Base-by-base conservation (phyloP, 108 stramenopile genomes). In the Aurantiochytrium sp. region DNA sequence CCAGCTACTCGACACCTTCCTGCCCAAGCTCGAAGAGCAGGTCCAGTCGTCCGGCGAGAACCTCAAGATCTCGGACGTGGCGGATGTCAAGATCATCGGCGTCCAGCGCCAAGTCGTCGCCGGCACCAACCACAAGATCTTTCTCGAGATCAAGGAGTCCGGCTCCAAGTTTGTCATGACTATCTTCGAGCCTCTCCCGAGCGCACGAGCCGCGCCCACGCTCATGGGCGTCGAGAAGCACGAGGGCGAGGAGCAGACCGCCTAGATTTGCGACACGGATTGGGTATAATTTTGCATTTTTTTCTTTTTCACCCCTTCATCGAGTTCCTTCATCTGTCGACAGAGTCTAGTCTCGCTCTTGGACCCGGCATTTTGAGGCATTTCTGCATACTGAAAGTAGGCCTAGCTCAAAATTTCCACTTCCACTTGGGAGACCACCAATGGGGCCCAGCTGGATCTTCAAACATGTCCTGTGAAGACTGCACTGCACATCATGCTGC, bases 151-250 rank as follows among this genome's bases (percentile, higher is more conserved):
- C 27, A 65, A 65, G 59, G 15, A 15, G 59, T 34, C 59, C 27
- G 59, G 59, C 1, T 34, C 27, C 59, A 65, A 65, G 59, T 65
- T 34, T 19, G 59, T 34, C 59, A 34, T 65, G 27, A 65, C 59
- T 34, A 4, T 65, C 19, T 65, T 65, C 19, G 59, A 65, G 59
- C 59, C 59, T 8, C 59, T 65, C 34, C 32, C 27, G 22, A 65
- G 59, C 59, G 59, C 59, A 12, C 59, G 59, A 8, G 59, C 59
- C 32, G 59, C 59, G 10, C 59, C 59, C 24, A 27, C 15, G 4
- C 59, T 65, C 34, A 65, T 65, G 59, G 59, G 59, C 59, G 34
- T 65, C 34, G 59, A 65, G 59, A 65, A 65, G 59, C 59, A 65
- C 59, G 59, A 65, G 32, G 59, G 34, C 32, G 27, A 65, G 34